phyloP scores from a whole-genome alignment of 495 filamentous ascomycete species.

The Sabuloglossum arenarium region DNA sequence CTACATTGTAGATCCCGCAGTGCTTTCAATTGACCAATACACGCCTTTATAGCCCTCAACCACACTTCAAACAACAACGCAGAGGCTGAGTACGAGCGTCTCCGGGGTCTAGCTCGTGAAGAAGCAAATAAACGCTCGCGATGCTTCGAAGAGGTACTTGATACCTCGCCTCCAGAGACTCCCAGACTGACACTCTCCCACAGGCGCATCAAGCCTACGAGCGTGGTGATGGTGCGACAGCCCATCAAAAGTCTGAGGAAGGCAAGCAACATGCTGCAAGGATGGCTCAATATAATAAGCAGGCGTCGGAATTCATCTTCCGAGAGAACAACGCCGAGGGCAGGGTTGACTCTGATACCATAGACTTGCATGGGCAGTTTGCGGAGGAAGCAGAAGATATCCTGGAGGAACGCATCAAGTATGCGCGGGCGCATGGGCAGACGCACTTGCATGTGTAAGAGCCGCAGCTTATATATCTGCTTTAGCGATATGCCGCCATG shows the following conservation, averaged over 20 bases:
- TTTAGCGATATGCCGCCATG: not conserved
- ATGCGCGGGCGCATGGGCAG: conserved; percentile 48
- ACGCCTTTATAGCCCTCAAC: conserved; percentile 48
- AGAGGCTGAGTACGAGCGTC: conserved; percentile 80
- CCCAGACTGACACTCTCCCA: conserved; percentile 1
- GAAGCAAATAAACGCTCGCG: conserved; percentile 53
- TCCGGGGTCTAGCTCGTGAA: conserved; percentile 60
- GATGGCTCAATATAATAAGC: conserved; percentile 66
- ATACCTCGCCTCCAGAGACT: not conserved
- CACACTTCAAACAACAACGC: conserved; percentile 40
- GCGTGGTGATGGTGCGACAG: conserved; percentile 53
- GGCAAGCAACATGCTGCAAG: conserved; percentile 61
- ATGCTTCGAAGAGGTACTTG: conserved; percentile 48
- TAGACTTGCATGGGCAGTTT: conserved; percentile 85
- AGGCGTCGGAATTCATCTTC: conserved; percentile 88
- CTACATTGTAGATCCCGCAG: no score
- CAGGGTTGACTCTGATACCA: conserved; percentile 54
- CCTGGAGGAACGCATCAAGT: conserved; percentile 57
- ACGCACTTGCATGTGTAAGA: conserved; percentile 52
- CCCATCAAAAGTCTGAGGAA: conserved; percentile 64
- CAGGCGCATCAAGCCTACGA: conserved; percentile 65
- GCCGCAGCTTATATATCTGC: not conserved
- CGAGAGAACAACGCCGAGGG: conserved; percentile 65
- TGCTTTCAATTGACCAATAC: not conserved
- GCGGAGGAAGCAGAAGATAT: conserved; percentile 89